Percentiles rank a stretch among this genome's conserved stretches.
Evolutionary conservation across 2,329 filamentous ascomycete genomes (phyloP).

Genomic region (Xylariaceae sp.): DNA sequence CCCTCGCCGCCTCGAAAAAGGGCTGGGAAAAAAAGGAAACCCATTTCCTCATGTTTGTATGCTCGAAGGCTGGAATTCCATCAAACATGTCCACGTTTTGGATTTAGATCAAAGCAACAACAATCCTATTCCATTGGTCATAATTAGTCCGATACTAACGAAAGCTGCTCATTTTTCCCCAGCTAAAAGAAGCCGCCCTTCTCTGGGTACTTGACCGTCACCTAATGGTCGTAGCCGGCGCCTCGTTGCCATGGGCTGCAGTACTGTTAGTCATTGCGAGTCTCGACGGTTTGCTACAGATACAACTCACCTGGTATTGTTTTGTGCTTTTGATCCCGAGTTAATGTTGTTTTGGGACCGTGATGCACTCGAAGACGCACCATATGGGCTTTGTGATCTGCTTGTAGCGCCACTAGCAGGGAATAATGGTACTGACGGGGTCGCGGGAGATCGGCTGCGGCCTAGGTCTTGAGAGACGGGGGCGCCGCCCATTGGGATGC

Average conservation of each 20-base stretch:
- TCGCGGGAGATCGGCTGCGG: slow-evolving; percentile 39
- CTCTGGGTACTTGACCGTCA: slow-evolving; percentile 18
- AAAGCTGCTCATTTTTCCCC: slow-evolving; percentile 17
- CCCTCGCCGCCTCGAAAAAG: slow-evolving; percentile 3
- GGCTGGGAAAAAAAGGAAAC: background rate
- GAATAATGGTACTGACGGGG: slow-evolving; percentile 48
- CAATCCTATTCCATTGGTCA: slow-evolving; percentile 30
- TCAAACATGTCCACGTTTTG: slow-evolving; percentile 21
- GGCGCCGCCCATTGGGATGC: slow-evolving; percentile 15
- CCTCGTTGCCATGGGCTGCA: slow-evolving; percentile 51
- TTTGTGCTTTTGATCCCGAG: slow-evolving; percentile 36
- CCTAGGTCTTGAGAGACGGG: slow-evolving; percentile 21
- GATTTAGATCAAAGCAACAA: slow-evolving; percentile 28
- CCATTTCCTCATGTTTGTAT: slow-evolving; percentile 10
- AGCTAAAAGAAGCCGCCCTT: slow-evolving; percentile 26
- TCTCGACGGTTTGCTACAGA: background rate
- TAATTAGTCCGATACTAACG: slow-evolving; percentile 29
- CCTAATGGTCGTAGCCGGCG: slow-evolving; percentile 48
- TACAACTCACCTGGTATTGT: slow-evolving; percentile 42
- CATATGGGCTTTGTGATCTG: slow-evolving; percentile 30
- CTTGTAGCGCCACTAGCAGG: slow-evolving; percentile 32
- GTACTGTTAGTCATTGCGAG: slow-evolving; percentile 21
- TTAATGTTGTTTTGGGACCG: slow-evolving; percentile 39
- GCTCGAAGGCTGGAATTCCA: slow-evolving; percentile 22
- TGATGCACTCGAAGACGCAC: slow-evolving; percentile 31